phyloP scores from a whole-genome alignment of 192 early-diverging fungal genomes.

The Dispira parvispora region DNA sequence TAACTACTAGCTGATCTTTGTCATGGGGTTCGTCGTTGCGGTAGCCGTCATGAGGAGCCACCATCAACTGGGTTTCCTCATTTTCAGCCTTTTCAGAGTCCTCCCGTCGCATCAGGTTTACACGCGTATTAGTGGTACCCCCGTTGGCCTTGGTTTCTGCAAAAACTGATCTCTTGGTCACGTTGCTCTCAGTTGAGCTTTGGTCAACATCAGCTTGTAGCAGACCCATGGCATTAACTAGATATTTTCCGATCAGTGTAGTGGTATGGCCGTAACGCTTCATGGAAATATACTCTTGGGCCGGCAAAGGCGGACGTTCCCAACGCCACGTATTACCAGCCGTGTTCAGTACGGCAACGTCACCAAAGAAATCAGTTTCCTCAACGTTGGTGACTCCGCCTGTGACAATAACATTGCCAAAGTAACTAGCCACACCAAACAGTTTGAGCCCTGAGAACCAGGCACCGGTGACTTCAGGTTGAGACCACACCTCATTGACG shows the following conservation, averaged over 20 bases:
- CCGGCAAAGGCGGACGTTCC: conserved; percentile 10
- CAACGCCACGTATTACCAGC: conserved; percentile 20
- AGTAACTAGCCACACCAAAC: conserved; percentile 13
- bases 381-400: conserved; percentile 22
- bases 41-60: neutral
- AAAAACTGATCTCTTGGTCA: neutral
- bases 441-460: conserved; percentile 11
- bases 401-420: conserved; percentile 23
- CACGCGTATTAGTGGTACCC: neutral
- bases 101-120: neutral
- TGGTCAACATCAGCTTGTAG: neutral
- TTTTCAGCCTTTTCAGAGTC: neutral
- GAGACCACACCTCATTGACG: conserved; percentile 16
- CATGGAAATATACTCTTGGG: neutral
- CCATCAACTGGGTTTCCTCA: neutral
- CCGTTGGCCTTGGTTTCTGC: neutral
- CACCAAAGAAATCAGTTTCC: conserved; percentile 17
- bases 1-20: conserved; percentile 6
- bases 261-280: conserved; percentile 8
- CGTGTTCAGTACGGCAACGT: conserved; percentile 27
- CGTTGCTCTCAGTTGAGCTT: neutral
- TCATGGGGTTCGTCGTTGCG: conserved; percentile 8
- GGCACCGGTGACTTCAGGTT: conserved; percentile 15
- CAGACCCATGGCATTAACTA: neutral
- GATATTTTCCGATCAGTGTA: conserved; percentile 7